phyloP scores from a whole-genome alignment of 2,329 filamentous ascomycete species.

The Microdochium paspali region DNA sequence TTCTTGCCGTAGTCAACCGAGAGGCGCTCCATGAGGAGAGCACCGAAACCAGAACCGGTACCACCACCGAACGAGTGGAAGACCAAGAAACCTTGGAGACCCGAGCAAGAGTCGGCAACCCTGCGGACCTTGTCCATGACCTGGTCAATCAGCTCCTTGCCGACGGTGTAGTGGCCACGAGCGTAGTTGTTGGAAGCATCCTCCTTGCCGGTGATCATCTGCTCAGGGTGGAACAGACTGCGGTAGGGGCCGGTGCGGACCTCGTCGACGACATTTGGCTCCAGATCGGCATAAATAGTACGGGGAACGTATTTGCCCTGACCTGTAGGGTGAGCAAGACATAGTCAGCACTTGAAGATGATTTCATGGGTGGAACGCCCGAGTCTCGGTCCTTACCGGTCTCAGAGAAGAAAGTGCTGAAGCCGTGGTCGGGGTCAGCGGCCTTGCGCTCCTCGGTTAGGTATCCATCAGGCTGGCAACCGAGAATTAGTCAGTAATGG shows the following conservation, averaged over 20 bases:
- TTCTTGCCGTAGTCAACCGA: constrained; percentile 99
- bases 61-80: constrained; percentile 99
- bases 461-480: constrained; percentile 83
- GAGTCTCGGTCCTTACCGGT: constrained; percentile 58
- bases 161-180: constrained; percentile 98
- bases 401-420: constrained; percentile 99
- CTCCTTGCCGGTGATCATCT: constrained; percentile 99
- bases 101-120: constrained; percentile 94
- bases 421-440: constrained; percentile 87
- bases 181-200: constrained; percentile 99
- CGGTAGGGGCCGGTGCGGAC: constrained; percentile 97
- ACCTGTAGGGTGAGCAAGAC: constrained; percentile 39
- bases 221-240: constrained; percentile 94
- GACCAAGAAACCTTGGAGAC: constrained; percentile 97
- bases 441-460: constrained; percentile 97
- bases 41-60: constrained; percentile 97
- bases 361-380: constrained; percentile 5
- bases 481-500: neutral
- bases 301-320: constrained; percentile 98
- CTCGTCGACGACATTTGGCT: constrained; percentile 99
- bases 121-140: constrained; percentile 96
- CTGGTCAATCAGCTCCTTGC: constrained; percentile 98
- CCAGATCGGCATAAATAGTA: constrained; percentile 98
- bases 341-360: neutral
- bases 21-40: constrained; percentile 95